Evolutionary conservation across 2,329 filamentous ascomycete species (phyloP), one percentile per base, ranked within the genome.

Genomic region (Cladosporium phlei): DNA sequence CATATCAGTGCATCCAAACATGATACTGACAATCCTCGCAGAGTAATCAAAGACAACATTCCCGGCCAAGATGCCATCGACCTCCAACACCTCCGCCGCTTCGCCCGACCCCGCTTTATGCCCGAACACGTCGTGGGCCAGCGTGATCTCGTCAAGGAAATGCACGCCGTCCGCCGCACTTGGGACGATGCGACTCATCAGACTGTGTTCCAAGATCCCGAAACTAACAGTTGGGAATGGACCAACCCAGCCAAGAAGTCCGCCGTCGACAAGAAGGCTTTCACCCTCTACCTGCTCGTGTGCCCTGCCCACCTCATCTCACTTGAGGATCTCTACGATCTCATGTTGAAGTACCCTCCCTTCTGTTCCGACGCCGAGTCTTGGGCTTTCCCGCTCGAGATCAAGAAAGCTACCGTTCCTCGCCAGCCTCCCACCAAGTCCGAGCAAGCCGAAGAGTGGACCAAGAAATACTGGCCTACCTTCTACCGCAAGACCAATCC

Each of bases 401-500:
- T 89, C 40, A 73, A 76, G 44, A 75, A 74, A 46, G 78, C 88
- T 46, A 77, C 80, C 0, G 83, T 93, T 10, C 88, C 88, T 5
- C 71, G 84, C 20, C 70, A 88, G 34, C 77, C 86, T 19, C 88
- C 88, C 2, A 88, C 83, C 4, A 90, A 85, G 3, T 78, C 83
- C 55, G 74, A 83, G 29, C 86, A 91, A 64, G 86, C 88, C 7
- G 78, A 78, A 20, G 71, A 79, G 62, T 93, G 86, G 86, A 84
- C 81, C 20, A 72, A 78, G 25, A 76, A 83, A 56, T 91, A 88
- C 65, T 94, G 88, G 88, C 88, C 88, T 10, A 85, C 83, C 1
- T 80, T 90, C 38, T 94, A 93, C 69, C 84, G 87, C 53, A 89
- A 89, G 70, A 90, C 85, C 55, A 93, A 93, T 60, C 87, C 87